phyloP scores from a whole-genome alignment of 306 rosid genomes.

The Argentina anserina region DNA sequence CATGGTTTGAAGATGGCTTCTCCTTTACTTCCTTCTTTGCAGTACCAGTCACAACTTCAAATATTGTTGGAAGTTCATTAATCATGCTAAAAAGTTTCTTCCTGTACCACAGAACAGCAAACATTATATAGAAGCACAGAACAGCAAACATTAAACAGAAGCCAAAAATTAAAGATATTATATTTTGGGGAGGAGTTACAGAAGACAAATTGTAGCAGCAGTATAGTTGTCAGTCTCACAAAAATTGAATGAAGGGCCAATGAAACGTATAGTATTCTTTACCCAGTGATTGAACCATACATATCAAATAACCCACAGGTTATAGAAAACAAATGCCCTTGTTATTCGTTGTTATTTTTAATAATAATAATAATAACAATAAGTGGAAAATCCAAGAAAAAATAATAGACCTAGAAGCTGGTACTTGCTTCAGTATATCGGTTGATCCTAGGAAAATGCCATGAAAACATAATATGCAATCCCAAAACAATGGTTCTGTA shows the following conservation, averaged over 20 bases:
- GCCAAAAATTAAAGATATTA: neutral
- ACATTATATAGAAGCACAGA: neutral
- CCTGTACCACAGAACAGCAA: slow-evolving; percentile 40
- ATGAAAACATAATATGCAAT: neutral
- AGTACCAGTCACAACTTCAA: slow-evolving; percentile 76
- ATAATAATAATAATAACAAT: too few relatives aligned
- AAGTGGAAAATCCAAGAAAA: neutral
- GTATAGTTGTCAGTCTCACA: neutral
- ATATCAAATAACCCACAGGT: neutral
- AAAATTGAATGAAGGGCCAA: neutral
- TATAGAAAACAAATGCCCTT: neutral
- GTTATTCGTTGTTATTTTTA: too few relatives aligned
- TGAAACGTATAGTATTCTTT: neutral
- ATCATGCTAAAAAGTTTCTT: slow-evolving; percentile 79
- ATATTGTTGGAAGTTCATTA: slow-evolving; percentile 79
- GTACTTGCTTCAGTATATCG: neutral
- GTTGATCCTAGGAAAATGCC: neutral
- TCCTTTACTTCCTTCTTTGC: slow-evolving; percentile 83
- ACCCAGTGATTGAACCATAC: neutral
- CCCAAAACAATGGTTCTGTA: neutral
- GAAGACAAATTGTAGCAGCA: neutral
- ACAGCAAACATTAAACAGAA: neutral
- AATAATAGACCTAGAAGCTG: neutral
- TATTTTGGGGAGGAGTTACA: neutral
- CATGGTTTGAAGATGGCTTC: slow-evolving; percentile 67